phyloP scores from a whole-genome alignment of 306 rosid genomes.

The Trifolium dubium region DNA sequence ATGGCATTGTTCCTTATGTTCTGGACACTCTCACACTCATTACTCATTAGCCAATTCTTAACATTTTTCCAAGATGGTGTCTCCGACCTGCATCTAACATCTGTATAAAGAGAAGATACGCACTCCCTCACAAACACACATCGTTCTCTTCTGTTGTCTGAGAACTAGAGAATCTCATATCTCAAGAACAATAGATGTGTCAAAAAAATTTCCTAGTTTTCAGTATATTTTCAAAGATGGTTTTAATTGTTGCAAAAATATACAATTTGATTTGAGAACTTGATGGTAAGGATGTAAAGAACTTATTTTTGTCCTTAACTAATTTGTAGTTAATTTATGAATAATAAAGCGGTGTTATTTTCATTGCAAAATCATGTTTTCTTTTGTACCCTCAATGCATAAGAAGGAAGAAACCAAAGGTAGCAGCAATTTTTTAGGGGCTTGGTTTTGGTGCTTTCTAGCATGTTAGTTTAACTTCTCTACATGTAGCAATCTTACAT shows the following conservation, averaged over 20 bases:
- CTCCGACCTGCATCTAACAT: neutral
- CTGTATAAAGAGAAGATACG: neutral
- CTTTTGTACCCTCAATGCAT: slow-evolving; percentile 33
- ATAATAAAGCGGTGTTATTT: slow-evolving; percentile 6
- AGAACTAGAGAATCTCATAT: neutral
- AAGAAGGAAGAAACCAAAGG: slow-evolving; percentile 33
- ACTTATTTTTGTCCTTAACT: slow-evolving; percentile 4
- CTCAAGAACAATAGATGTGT: neutral
- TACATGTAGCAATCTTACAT: slow-evolving; percentile 20
- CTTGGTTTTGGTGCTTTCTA: slow-evolving; percentile 17
- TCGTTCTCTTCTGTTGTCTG: neutral
- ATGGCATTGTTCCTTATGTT: neutral
- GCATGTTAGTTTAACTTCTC: slow-evolving; percentile 31
- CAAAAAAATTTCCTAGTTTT: neutral
- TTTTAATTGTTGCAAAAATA: neutral
- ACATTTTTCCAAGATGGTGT: neutral
- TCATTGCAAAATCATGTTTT: slow-evolving; percentile 31
- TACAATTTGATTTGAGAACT: slow-evolving; percentile 11
- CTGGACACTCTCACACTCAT: neutral
- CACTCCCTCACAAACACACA: neutral
- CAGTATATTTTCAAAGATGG: neutral
- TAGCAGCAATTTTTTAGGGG: slow-evolving; percentile 30
- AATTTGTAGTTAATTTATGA: slow-evolving; percentile 15
- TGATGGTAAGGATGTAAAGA: slow-evolving; percentile 16
- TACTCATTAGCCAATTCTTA: neutral